phyloP scores from a whole-genome alignment of 2,329 filamentous ascomycete species.

The Grosmannia clavigera region DNA sequence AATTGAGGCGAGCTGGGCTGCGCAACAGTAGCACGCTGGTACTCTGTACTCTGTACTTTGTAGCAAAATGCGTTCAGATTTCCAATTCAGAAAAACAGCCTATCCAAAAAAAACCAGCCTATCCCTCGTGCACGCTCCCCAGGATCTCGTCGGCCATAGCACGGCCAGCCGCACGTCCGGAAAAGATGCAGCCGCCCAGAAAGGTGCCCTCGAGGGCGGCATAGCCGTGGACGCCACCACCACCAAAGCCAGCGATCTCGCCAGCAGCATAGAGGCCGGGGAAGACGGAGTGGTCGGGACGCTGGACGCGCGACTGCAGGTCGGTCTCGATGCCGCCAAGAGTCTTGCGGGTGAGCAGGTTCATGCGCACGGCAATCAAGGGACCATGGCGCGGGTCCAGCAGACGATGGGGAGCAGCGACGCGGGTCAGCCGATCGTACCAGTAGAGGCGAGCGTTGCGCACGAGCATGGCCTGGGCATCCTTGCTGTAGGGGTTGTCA shows the following conservation, averaged over 20 bases:
- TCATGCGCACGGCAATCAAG: slow-evolving; percentile 47
- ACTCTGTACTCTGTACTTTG: no score
- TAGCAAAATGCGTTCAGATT: no score
- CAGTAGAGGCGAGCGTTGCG: slow-evolving; percentile 43
- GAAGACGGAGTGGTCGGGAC: slow-evolving; percentile 33
- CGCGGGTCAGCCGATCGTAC: slow-evolving; percentile 37
- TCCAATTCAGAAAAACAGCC: no score
- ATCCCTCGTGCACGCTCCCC: background rate
- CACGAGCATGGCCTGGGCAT: slow-evolving; percentile 50
- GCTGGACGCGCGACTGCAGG: slow-evolving; percentile 42
- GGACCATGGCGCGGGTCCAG: slow-evolving; percentile 43
- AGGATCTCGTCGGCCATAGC: slow-evolving; percentile 38
- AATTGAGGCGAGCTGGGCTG: slow-evolving; percentile 27
- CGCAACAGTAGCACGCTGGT: no score
- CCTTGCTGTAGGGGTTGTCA: slow-evolving; percentile 43
- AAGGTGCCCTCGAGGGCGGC: slow-evolving; percentile 51
- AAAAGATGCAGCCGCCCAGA: slow-evolving; percentile 51
- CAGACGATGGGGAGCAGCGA: slow-evolving; percentile 41
- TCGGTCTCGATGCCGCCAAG: slow-evolving; percentile 49
- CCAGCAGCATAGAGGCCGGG: slow-evolving; percentile 47
- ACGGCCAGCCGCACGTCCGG: slow-evolving; percentile 41
- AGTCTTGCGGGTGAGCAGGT: slow-evolving; percentile 48
- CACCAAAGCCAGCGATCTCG: slow-evolving; percentile 48
- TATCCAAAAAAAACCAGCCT: background rate
- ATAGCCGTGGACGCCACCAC: slow-evolving; percentile 50